Evolutionary conservation across 176 grass and related monocot species (phyloP).

Genomic region (Chloris gayana): DNA sequence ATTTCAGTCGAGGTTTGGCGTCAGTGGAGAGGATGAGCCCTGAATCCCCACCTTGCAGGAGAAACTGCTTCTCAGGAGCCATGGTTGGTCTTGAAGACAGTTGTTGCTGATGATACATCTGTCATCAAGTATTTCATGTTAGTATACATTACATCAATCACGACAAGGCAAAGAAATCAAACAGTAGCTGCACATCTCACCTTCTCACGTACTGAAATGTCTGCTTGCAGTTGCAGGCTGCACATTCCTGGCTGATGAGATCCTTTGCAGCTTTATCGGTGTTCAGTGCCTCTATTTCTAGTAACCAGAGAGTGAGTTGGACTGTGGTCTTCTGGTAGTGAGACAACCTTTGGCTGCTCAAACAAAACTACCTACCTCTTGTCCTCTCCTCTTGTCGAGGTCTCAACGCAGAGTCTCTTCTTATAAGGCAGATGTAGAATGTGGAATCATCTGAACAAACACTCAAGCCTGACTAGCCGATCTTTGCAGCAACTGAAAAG

Average conservation of each 20-base stretch:
- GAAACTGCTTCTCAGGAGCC: slow-evolving; percentile 62
- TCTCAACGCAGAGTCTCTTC: slow-evolving; percentile 17
- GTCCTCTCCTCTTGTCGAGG: slow-evolving; percentile 28
- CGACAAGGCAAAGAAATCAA: slow-evolving; percentile 21
- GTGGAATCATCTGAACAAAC: slow-evolving; percentile 62
- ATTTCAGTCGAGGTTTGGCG: slow-evolving; percentile 89
- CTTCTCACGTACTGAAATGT: slow-evolving; percentile 50
- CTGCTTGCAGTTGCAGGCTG: slow-evolving; percentile 44
- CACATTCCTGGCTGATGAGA: slow-evolving; percentile 47
- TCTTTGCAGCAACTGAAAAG: slow-evolving; percentile 72
- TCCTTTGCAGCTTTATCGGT: slow-evolving; percentile 38
- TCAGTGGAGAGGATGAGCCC: slow-evolving; percentile 92
- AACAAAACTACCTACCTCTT: slow-evolving; percentile 31
- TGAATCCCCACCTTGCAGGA: slow-evolving; percentile 63
- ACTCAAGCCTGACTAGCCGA: slow-evolving; percentile 54
- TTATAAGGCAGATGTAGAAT: slow-evolving; percentile 61
- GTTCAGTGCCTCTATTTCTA: slow-evolving; percentile 52
- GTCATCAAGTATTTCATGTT: slow-evolving; percentile 33
- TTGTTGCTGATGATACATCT: slow-evolving; percentile 86
- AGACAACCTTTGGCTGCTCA: slow-evolving; percentile 51
- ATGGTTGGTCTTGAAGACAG: slow-evolving; percentile 52
- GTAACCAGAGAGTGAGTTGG: slow-evolving; percentile 50
- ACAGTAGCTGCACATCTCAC: slow-evolving; percentile 26
- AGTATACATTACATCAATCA: slow-evolving; percentile 9
- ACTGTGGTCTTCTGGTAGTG: slow-evolving; percentile 33